Evolutionary conservation across 768 basidiomycete species (phyloP), one percentile per base, ranked within the genome.

Genomic region (Podaxis pistillaris): DNA sequence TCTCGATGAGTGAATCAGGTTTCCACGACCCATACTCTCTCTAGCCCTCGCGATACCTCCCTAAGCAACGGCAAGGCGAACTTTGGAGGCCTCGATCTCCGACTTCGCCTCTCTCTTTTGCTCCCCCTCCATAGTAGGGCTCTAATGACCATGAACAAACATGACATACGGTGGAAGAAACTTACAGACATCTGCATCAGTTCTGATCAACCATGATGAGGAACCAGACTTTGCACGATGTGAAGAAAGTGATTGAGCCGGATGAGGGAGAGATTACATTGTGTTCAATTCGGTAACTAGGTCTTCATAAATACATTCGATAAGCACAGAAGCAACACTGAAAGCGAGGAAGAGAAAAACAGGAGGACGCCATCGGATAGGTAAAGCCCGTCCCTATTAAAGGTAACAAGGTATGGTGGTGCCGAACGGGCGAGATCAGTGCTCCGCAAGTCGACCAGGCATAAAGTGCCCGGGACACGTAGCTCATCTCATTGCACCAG

Each of bases 1-100:
- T 78, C 56, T 74, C 78, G 12, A 81, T 78, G 4, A 77, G 87
- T 63, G 81, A 84, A 51, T 67, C 63, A 1, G 68, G 83, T 5
- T 89, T 78, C 69, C 79, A 79, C 0, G 73, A 85, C 60, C 74
- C 87, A 1, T 70, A 81, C 50, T 59, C 63, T 1, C 88, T 89
- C 73, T 70, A 73, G 38, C 87, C 86, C 0, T 82, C 83, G 33
- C 79, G 87, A 2, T 87, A 77, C 66, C 64, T 86, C n/a, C 64
- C 66, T 9, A 28, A 15, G 19, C 38, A 33, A 8, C 7, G 49
- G 1, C 38, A 59, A 50, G 58, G 49, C 17, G 58, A 36, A 2
- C 13, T 50, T 24, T 36, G 12, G 9, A 33, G 24, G 3, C 49
- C 58, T 51, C 51, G 2, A 22, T 41, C 3, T 30, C 2, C 26